Evolutionary conservation across 257 asterid species (phyloP).

Genomic region (Plantago elongata): DNA sequence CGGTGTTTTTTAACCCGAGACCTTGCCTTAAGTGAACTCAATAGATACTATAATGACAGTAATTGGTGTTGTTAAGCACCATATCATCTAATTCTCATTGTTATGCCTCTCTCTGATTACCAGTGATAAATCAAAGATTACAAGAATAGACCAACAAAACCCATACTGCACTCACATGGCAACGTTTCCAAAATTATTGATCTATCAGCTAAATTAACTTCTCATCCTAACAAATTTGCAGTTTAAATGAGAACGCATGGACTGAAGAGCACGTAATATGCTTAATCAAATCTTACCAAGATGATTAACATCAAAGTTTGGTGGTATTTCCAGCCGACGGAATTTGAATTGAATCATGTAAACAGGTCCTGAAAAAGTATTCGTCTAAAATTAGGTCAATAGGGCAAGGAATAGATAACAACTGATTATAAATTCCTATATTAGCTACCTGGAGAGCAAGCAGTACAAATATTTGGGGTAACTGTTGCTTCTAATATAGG

Average conservation of each 20-base stretch:
- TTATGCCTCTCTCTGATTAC: too few species aligned
- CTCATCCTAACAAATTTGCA: not conserved
- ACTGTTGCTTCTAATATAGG: constrained; percentile 73
- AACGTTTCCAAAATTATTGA: too few species aligned
- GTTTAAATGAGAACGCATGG: constrained; percentile 1
- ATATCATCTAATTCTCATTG: too few species aligned
- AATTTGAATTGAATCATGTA: constrained; percentile 83
- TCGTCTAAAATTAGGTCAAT: constrained; percentile 14
- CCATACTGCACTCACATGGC: too few species aligned
- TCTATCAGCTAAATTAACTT: too few species aligned
- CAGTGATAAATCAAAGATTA: too few species aligned
- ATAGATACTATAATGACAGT: too few species aligned
- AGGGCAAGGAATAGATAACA: constrained; percentile 4
- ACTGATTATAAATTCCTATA: constrained; percentile 1
- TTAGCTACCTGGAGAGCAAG: constrained; percentile 76
- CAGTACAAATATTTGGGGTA: constrained; percentile 58
- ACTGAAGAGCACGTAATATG: constrained; percentile 9
- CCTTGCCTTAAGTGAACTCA: too few species aligned
- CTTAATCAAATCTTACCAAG: constrained; percentile 50
- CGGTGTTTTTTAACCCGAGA: too few species aligned
- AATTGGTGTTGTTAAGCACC: too few species aligned
- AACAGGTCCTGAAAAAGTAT: constrained; percentile 58
- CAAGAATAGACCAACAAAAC: too few species aligned
- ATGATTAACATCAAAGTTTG: constrained; percentile 67
- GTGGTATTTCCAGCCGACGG: constrained; percentile 95